Base-by-base conservation (phyloP, 345 rosid species). In the Geranium rotundifolium region DNA sequence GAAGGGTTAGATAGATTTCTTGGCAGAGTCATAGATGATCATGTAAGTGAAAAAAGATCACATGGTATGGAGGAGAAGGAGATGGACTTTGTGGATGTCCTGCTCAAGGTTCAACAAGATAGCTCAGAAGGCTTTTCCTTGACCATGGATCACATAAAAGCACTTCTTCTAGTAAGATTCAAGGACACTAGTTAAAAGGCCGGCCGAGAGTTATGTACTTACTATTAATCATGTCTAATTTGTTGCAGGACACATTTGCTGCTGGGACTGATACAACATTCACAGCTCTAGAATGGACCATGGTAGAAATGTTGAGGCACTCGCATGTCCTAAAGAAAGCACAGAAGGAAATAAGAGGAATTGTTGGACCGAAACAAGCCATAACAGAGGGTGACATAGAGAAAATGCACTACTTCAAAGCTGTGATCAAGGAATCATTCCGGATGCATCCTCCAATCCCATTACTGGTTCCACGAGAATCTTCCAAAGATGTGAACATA, bases 401-500 rank as follows among this genome's bases (percentile, higher is more conserved):
- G 6, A 63, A 57, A 59, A 59, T 77, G 67, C 56, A 12, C 3
- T 77, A 75, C 65, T 29, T 80, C 2, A 71, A 57, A 52, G 81
- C 81, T 1, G 72, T 75, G 14, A 19, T 80, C 63, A 80, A 77
- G 31, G 81, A 77, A 54, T 62, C 77, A 37, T 79, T 74, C 5
- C 72, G 84, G 0, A 30, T 76, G 14, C 61, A 77, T 65, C 84
- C 81, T 8, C 81, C 84, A 2, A 3, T 75, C 37, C 84, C 84
- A 0, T 49, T 77, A 19, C 71, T 80, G 1, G 30, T 77, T 41
- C 77, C 79, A 0, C 66, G 79, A 31, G 9, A 55, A n/a, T 63
- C 80, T 12, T 63, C 72, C 39, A 58, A 41, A 27, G 75, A 73
- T 15, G 65, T 77, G 59, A 70, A 64, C 9, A 27, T 77, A 4